phyloP scores from a whole-genome alignment of 208 protist species.

The Acanthamoeba castellanii region DNA sequence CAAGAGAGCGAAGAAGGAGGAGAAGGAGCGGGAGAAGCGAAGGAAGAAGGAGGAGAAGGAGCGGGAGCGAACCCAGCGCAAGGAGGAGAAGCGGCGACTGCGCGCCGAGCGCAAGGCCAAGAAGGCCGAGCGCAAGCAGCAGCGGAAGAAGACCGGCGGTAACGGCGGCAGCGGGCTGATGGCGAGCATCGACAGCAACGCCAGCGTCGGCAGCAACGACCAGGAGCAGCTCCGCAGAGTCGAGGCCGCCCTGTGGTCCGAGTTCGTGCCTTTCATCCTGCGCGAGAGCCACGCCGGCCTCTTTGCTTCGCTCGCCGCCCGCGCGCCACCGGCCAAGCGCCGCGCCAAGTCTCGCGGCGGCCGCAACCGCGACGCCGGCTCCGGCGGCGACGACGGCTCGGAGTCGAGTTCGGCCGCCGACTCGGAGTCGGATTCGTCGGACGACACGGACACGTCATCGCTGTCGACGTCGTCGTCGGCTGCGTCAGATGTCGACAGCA shows the following conservation, averaged over 20 bases:
- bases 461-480: background rate
- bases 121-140: background rate
- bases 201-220: background rate
- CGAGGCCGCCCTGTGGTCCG: background rate
- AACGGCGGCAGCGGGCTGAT: background rate
- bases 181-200: background rate
- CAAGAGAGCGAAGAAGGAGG: conserved; percentile 1
- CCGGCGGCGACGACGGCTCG: background rate
- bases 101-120: background rate
- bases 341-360: background rate
- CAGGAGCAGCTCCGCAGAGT: background rate
- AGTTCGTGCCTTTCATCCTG: conserved; percentile 44
- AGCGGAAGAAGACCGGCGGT: background rate
- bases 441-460: background rate
- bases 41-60: background rate
- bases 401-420: background rate
- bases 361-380: background rate
- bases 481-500: background rate
- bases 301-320: background rate
- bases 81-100: background rate
- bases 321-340: background rate
- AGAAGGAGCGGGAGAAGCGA: conserved; percentile 24
- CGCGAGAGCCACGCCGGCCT: conserved; percentile 20
- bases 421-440: background rate
- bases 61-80: background rate